Evolutionary conservation across 495 filamentous ascomycete genomes (phyloP), one percentile per base, ranked within the genome.

Genomic region (Penicillium pancosmium): DNA sequence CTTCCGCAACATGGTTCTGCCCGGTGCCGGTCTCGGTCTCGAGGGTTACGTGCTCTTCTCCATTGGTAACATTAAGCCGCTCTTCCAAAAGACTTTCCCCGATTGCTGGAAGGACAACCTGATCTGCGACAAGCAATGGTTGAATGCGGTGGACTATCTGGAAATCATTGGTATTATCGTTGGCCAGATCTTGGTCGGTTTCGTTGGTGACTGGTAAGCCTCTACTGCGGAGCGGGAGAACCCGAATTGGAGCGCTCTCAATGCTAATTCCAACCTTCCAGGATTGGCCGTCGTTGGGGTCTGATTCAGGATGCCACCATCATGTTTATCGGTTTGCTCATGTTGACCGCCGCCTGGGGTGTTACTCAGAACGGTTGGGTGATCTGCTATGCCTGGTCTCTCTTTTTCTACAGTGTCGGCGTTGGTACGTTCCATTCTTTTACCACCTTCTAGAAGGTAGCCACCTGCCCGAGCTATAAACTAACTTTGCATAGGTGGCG

Each of bases 1-100:
- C 67, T 86, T 92, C 73, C 83, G 83, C 64, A 94, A 95, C 68
- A 91, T 91, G 77, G 86, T 97, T 43, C 80, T 97, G 36, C 92
- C 91, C 49, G 92, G 92, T 73, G 90, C 90, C 60, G 92, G 92
- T 73, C 82, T 97, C 27, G 85, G 89, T 65, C 81, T 97, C 19
- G 92, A 97, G 81, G 91, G 85, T 67, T 96, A 96, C 74, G 91
- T 96, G 40, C 83, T 97, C 33, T 97, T 97, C 83, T 95, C 91
- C 55, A 96, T 97, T 61, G 92, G 92, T 66, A 95, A 93, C 72
- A 70, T 96, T 55, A 85, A 84, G 64, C 89, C 92, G 4, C 78
- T 97, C 5, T 91, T 95, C 64, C 64, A 84, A 56, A 73, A 80
- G 6, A 77, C 82, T 15, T 96, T 91, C 80, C 80, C 84, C 4